Conservation (phyloP, 306 rosid genomes). For the Morella rubra region DNA sequence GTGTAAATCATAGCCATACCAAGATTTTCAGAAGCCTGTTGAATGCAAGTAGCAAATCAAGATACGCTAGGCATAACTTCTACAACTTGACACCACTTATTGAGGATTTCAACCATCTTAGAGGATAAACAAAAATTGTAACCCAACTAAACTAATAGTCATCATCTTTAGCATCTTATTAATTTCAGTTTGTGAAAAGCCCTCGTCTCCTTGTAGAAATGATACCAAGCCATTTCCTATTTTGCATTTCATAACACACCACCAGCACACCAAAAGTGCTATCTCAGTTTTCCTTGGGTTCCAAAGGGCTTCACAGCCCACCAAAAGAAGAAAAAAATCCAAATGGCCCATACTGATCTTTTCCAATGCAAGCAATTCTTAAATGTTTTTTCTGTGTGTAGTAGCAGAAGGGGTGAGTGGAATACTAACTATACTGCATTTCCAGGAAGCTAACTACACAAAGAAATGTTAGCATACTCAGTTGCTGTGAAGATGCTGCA, state of each 20-base stretch:
- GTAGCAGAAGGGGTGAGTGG: not conserved
- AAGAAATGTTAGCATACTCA: not conserved
- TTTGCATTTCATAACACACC: not conserved
- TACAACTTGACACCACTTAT: constrained; percentile 23
- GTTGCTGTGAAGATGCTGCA: not conserved
- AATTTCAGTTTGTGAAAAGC: constrained; percentile 18
- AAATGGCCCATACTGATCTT: not conserved
- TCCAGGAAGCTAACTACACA: not conserved
- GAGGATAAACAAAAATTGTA: not conserved
- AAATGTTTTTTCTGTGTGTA: not conserved
- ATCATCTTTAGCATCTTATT: constrained; percentile 4
- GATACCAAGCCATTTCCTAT: not conserved
- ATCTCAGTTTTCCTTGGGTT: not conserved
- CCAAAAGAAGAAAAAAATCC: not conserved
- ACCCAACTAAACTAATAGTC: constrained; percentile 22
- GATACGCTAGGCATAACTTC: constrained; percentile 28
- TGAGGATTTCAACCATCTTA: constrained; percentile 30
- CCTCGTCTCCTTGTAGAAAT: not conserved
- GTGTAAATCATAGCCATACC: constrained; percentile 99
- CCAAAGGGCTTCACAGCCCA: not conserved
- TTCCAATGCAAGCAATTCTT: not conserved
- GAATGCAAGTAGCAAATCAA: constrained; percentile 34
- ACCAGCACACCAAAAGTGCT: not conserved
- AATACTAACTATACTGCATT: not conserved
- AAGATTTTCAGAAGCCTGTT: constrained; percentile 96